A percentile compares a stretch with the other conserved stretches of the same genome.
Conservation (phyloP, 441 rosid species). For the Macaranga tanarius region DNA sequence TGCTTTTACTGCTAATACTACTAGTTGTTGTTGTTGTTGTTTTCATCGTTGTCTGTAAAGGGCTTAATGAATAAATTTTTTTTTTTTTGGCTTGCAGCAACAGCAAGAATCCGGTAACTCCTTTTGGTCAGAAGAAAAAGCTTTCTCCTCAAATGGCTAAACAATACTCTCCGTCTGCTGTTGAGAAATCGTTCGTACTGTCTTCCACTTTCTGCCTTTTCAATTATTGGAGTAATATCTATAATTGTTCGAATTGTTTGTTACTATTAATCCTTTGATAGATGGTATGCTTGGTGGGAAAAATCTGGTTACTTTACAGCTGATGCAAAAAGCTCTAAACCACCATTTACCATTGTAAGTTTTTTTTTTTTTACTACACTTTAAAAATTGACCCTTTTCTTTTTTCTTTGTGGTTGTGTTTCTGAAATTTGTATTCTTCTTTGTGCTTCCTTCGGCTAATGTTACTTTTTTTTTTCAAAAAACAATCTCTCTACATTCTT, state of each 20-base stretch:
- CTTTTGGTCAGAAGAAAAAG: conserved; percentile 63
- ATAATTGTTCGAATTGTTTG: too few relatives aligned
- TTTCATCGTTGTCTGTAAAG: too few relatives aligned
- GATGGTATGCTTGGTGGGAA: conserved; percentile 98
- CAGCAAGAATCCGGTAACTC: not conserved
- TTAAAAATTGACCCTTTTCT: too few relatives aligned
- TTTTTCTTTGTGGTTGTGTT: not conserved
- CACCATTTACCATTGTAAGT: conserved; percentile 73
- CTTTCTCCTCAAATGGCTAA: conserved; percentile 62
- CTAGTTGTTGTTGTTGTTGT: too few relatives aligned
- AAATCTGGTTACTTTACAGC: conserved; percentile 62
- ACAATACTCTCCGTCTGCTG: conserved; percentile 42
- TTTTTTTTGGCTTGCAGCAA: too few relatives aligned
- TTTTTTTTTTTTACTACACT: too few relatives aligned
- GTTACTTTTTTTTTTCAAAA: too few relatives aligned
- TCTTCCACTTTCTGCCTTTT: too few relatives aligned
- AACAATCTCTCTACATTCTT: too few relatives aligned
- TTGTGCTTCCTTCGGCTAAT: not conserved
- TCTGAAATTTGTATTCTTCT: not conserved
- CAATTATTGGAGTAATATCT: too few relatives aligned
- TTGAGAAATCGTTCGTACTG: conserved; percentile 70
- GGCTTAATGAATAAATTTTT: too few relatives aligned
- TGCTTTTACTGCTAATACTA: too few relatives aligned
- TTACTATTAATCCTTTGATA: conserved; percentile 25
- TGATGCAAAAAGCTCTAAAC: conserved; percentile 71